phyloP scores from a whole-genome alignment of 2,329 filamentous ascomycete genomes.

The Diaporthe sp. region DNA sequence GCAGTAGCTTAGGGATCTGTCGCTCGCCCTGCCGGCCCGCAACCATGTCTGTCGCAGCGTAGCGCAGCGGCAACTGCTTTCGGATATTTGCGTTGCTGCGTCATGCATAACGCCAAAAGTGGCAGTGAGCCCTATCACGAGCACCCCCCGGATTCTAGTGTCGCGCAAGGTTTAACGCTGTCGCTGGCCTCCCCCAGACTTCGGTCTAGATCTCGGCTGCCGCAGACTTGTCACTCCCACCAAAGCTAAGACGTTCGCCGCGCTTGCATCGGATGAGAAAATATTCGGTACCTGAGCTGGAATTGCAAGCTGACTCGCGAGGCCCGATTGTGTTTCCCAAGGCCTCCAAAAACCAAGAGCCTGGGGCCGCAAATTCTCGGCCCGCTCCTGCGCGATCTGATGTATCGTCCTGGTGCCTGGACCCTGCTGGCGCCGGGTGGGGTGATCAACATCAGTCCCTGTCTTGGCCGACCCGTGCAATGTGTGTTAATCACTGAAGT shows the following conservation, averaged over 20 bases:
- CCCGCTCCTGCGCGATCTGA: slow-evolving; percentile 23
- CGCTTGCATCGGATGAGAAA: slow-evolving; percentile 14
- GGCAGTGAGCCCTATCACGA: slow-evolving; percentile 26
- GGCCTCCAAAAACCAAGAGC: neutral
- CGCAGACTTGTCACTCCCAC: slow-evolving; percentile 7
- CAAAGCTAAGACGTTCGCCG: slow-evolving; percentile 21
- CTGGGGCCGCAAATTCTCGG: neutral
- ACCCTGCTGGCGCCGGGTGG: slow-evolving; percentile 25
- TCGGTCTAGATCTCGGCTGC: slow-evolving; percentile 21
- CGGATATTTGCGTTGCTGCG: slow-evolving; percentile 15
- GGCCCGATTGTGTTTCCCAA: neutral
- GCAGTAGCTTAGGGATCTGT: slow-evolving; percentile 27
- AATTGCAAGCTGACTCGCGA: neutral
- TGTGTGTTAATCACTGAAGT: neutral
- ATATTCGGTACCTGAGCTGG: neutral
- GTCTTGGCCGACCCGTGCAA: slow-evolving; percentile 5
- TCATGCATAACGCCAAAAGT: slow-evolving; percentile 33
- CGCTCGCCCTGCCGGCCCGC: slow-evolving; percentile 29
- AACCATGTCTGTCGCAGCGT: slow-evolving; percentile 18
- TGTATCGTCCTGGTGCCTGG: slow-evolving; percentile 21
- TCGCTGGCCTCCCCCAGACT: slow-evolving; percentile 14
- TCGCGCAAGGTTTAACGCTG: slow-evolving; percentile 16
- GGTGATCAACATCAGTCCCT: slow-evolving; percentile 24
- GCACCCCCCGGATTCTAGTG: slow-evolving; percentile 28
- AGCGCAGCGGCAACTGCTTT: slow-evolving; percentile 27